Percentiles rank a stretch among this genome's conserved stretches.
Evolutionary conservation across 2,329 filamentous ascomycete genomes (phyloP).

Genomic region (Biscogniauxia sp.): DNA sequence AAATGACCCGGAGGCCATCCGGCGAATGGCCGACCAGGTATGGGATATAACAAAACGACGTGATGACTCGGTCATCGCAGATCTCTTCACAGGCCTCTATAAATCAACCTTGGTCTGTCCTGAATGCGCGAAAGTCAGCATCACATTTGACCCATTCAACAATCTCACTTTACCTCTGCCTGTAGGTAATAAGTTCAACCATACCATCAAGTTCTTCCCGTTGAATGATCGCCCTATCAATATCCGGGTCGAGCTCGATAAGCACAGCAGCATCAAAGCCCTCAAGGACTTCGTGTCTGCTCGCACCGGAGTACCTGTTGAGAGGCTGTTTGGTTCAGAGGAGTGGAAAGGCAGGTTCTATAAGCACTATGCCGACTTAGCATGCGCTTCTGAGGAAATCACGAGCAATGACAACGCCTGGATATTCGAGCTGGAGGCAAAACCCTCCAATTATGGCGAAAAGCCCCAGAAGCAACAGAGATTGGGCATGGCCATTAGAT

Average conservation of each 20-base stretch:
- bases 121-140: constrained; percentile 89
- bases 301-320: constrained; percentile 61
- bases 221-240: constrained; percentile 67
- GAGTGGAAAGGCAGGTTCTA: constrained; percentile 83
- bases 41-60: constrained; percentile 90
- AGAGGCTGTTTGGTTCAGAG: constrained; percentile 75
- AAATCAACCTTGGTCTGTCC: constrained; percentile 96
- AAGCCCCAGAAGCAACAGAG: constrained; percentile 47
- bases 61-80: constrained; percentile 92
- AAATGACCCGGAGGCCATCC: constrained; percentile 74
- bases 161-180: constrained; percentile 89
- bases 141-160: constrained; percentile 97
- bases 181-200: constrained; percentile 77
- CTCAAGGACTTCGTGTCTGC: constrained; percentile 71
- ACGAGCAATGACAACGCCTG: constrained; percentile 62
- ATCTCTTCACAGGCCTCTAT: constrained; percentile 96
- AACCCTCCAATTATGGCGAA: constrained; percentile 71
- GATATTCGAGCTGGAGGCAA: constrained; percentile 72
- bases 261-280: constrained; percentile 65
- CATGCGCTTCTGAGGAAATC: constrained; percentile 71
- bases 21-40: constrained; percentile 80
- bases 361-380: constrained; percentile 73
- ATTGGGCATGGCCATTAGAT: constrained; percentile 33
- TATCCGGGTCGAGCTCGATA: constrained; percentile 77
- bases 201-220: constrained; percentile 74